phyloP scores from a whole-genome alignment of 116 monocot genomes.

The Dioscorea cayenensis region DNA sequence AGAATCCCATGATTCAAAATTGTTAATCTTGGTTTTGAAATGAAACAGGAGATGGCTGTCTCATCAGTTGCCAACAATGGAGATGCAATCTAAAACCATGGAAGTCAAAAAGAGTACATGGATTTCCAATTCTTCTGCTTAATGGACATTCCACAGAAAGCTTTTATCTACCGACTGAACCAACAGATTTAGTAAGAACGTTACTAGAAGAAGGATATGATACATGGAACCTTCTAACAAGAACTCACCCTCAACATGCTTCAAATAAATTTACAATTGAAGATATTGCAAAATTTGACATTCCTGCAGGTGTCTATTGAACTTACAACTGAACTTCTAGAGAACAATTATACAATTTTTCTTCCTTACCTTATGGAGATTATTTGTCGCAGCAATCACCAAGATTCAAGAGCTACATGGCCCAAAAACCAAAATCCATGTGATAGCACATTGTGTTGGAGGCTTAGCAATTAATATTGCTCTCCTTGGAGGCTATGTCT shows the following conservation, averaged over 20 bases:
- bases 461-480: constrained; percentile 35
- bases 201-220: constrained; percentile 35
- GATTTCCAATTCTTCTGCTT: constrained; percentile 30
- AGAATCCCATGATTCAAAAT: not conserved
- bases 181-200: constrained; percentile 25
- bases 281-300: constrained; percentile 31
- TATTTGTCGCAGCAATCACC: constrained; percentile 12
- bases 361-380: not conserved
- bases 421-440: constrained; percentile 18
- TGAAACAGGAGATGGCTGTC: constrained; percentile 24
- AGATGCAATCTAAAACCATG: not conserved
- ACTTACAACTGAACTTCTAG: no score
- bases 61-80: constrained; percentile 32
- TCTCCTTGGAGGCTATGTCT: constrained; percentile 30
- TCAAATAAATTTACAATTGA: constrained; percentile 39
- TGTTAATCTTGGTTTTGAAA: not conserved
- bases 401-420: constrained; percentile 18
- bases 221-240: constrained; percentile 30
- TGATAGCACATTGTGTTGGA: constrained; percentile 36
- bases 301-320: constrained; percentile 24
- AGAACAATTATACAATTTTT: no score
- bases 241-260: constrained; percentile 33
- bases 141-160: constrained; percentile 29
- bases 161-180: constrained; percentile 27
- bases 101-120: constrained; percentile 1